Conservation (phyloP, 2,329 filamentous ascomycete species). For the Tolypocladium nubicola region DNA sequence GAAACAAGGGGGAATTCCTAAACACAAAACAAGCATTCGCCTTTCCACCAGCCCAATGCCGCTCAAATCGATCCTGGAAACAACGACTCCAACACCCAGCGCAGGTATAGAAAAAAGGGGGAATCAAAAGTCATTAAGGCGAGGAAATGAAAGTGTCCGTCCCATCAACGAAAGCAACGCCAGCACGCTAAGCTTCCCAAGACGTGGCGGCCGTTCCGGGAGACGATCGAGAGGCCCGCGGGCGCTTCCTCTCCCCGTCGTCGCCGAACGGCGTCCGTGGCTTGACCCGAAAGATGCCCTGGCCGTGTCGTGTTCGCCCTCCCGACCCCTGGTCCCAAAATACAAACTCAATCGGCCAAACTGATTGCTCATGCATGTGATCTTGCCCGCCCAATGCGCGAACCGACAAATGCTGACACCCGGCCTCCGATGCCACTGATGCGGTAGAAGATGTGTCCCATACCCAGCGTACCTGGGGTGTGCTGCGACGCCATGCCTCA, state of each 20-base stretch:
- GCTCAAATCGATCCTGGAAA: neutral
- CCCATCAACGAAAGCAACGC: neutral
- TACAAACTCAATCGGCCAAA: constrained; percentile 2
- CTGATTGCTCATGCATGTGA: constrained; percentile 3
- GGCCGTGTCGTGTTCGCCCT: constrained; percentile 2
- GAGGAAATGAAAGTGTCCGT: neutral
- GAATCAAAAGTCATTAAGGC: constrained; percentile 2
- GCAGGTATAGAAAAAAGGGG: constrained; percentile 1
- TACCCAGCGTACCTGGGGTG: constrained; percentile 1
- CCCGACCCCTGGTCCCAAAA: constrained; percentile 3
- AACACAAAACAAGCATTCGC: neutral
- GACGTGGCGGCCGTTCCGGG: neutral
- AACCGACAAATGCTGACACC: constrained; percentile 3
- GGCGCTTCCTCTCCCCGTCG: neutral
- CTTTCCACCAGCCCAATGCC: constrained; percentile 2
- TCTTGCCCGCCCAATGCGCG: constrained; percentile 3
- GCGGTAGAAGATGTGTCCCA: constrained; percentile 3
- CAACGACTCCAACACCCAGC: neutral
- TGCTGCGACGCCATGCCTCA: constrained; percentile 3
- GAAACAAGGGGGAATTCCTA: neutral
- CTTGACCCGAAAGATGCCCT: constrained; percentile 1
- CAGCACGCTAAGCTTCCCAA: neutral
- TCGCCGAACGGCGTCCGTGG: neutral
- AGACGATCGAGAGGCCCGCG: neutral
- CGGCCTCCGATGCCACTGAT: constrained; percentile 1